Evolutionary conservation across 1,139 yeast genomes (phyloP).

Genomic region (Meyerozyma elateridarum): DNA sequence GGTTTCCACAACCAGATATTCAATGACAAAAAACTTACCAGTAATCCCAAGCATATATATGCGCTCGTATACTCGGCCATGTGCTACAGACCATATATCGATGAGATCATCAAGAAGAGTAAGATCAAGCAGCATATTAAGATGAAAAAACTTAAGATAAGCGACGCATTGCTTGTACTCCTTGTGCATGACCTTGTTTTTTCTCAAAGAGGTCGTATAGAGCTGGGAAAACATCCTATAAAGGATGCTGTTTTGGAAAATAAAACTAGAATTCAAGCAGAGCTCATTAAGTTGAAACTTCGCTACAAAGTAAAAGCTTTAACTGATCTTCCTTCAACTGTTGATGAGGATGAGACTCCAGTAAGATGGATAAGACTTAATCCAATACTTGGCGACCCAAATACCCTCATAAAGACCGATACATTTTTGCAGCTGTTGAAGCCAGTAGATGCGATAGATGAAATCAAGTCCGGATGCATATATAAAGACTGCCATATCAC

Average conservation of each 20-base stretch:
- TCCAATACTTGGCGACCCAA: slow-evolving; percentile 43
- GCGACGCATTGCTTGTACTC: slow-evolving; percentile 50
- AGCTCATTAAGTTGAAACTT: slow-evolving; percentile 70
- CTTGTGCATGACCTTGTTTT: slow-evolving; percentile 79
- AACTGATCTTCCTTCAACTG: slow-evolving; percentile 30
- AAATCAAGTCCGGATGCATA: slow-evolving; percentile 53
- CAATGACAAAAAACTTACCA: slow-evolving; percentile 34
- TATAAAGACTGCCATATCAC: slow-evolving; percentile 71
- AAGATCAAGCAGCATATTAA: slow-evolving; percentile 46
- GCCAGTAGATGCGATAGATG: slow-evolving; percentile 41
- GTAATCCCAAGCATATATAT: slow-evolving; percentile 71
- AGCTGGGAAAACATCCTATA: slow-evolving; percentile 82
- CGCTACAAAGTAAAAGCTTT: slow-evolving; percentile 50
- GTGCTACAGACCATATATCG: slow-evolving; percentile 60
- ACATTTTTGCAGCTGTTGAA: slow-evolving; percentile 41
- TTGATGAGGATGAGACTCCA: slow-evolving; percentile 62
- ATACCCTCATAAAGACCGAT: slow-evolving; percentile 32
- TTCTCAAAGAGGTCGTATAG: slow-evolving; percentile 74
- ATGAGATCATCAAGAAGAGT: slow-evolving; percentile 59
- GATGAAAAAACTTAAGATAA: slow-evolving; percentile 32
- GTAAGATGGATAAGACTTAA: slow-evolving; percentile 87
- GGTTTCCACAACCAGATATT: slow-evolving; percentile 69
- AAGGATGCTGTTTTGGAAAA: slow-evolving; percentile 77
- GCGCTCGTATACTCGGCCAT: slow-evolving; percentile 79
- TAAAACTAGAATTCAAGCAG: slow-evolving; percentile 78